Conservation (phyloP, 2,329 filamentous ascomycete species). For the Botrytis porri region DNA sequence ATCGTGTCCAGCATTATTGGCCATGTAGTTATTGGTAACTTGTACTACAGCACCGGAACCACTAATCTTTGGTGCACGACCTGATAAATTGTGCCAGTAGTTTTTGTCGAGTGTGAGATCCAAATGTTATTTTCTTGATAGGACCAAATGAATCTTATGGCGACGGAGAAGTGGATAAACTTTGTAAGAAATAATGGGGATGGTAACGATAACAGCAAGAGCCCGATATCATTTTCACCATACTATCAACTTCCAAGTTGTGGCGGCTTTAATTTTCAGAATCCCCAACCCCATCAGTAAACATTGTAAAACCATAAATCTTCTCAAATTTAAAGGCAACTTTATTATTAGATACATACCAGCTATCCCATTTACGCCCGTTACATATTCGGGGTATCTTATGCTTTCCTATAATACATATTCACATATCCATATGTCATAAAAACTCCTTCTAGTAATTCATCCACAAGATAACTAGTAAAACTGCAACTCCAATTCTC, state of each 20-base stretch:
- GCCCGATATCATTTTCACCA: not conserved
- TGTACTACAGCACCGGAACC: too few relatives aligned
- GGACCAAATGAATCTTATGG: too few relatives aligned
- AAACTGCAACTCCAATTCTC: not conserved
- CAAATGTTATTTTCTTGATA: not conserved
- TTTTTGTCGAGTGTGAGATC: not conserved
- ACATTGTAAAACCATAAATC: not conserved
- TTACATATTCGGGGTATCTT: slow-evolving; percentile 9
- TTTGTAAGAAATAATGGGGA: too few relatives aligned
- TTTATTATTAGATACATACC: not conserved
- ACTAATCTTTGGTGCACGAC: too few relatives aligned
- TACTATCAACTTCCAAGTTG: not conserved
- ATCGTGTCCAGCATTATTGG: too few relatives aligned
- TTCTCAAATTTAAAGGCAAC: not conserved
- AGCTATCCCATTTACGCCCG: slow-evolving; percentile 4
- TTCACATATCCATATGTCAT: not conserved
- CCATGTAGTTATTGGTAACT: too few relatives aligned
- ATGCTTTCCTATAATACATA: not conserved
- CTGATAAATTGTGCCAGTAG: too few relatives aligned
- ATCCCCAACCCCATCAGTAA: not conserved
- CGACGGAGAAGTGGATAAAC: too few relatives aligned
- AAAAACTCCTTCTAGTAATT: not conserved
- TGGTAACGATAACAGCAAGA: too few relatives aligned
- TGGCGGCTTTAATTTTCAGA: not conserved
- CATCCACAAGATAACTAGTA: not conserved